Evolutionary conservation across 164 flowering plant species (phyloP), one percentile per base, ranked within the genome.

Genomic region (Umbilicus rupestris): DNA sequence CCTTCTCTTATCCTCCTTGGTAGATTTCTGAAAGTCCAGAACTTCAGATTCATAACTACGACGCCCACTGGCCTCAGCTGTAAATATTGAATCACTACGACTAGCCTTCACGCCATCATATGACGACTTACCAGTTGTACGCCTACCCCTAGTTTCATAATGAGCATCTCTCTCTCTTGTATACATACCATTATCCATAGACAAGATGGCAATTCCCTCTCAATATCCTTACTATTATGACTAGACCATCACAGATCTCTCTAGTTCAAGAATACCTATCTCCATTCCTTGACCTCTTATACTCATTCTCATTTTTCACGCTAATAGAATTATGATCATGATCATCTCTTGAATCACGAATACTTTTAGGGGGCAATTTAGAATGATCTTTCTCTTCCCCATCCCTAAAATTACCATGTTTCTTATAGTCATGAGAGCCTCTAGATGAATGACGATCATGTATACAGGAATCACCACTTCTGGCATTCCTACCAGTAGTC

Each of bases 331-430:
- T 16, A 19, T 17, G 59, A 7, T 73, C 10, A 50, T 14, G 57
- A 52, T 31, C 50, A 66, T 68, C 78, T 55, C 80, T 83, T 39
- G 84, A 76, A 17, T 81, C 88, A 49, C 84, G 74, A 60, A 78
- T 75, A 70, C 84, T 75, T 65, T 74, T 77, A 73, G 80, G 73
- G 8, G 90, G 73, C 26, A 63, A 68, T 73, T 73, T 82, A 22
- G 78, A 72, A 75, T 74, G 67, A 65, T 69, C 70, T 68, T 83
- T 79, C 15, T 82, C 87, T 26, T 72, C 83, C 50, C 82, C 90
- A 66, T 79, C 82, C 19, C 78, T 79, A 52, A 76, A 74, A 41
- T 84, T 90, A 79, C 83, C 92, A 74, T 77, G 83, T 74, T 78
- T 82, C 63, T 58, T 75, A 66, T 82, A 67, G 70, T 73, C 76